phyloP scores from a whole-genome alignment of 768 basidiomycete genomes.

The Phlegmacium glaucopus region DNA sequence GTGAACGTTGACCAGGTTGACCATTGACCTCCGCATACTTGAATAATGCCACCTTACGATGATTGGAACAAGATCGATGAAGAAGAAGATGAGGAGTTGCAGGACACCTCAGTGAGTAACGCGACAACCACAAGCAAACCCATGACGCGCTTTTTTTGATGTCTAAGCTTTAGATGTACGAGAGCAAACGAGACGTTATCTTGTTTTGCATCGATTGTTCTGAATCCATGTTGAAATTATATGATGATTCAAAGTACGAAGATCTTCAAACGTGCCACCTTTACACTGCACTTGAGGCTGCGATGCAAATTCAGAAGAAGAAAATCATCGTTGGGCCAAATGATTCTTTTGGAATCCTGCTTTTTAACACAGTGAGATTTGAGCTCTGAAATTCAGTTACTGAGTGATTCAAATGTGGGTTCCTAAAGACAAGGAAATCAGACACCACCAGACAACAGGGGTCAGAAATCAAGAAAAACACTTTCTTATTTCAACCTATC shows the following conservation, averaged over 20 bases:
- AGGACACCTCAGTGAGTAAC: slow-evolving; percentile 58
- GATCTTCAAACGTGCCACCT: slow-evolving; percentile 72
- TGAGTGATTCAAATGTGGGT: slow-evolving; percentile 3
- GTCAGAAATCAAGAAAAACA: slow-evolving; percentile 66
- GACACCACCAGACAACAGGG: slow-evolving; percentile 36
- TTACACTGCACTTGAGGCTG: slow-evolving; percentile 75
- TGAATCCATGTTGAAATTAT: slow-evolving; percentile 76
- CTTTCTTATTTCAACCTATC: slow-evolving; percentile 74
- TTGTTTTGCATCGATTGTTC: slow-evolving; percentile 97
- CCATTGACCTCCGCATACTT: background rate
- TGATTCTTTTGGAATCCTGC: slow-evolving; percentile 84
- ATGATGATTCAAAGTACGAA: slow-evolving; percentile 63
- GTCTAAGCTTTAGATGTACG: slow-evolving; percentile 48
- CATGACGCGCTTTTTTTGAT: background rate
- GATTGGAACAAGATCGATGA: slow-evolving; percentile 81
- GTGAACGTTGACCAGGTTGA: background rate
- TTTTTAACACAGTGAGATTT: slow-evolving; percentile 85
- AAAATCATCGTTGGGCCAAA: slow-evolving; percentile 88
- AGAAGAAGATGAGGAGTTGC: slow-evolving; percentile 80
- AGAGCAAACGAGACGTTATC: slow-evolving; percentile 80
- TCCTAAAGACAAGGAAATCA: slow-evolving; percentile 39
- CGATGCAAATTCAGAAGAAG: slow-evolving; percentile 83
- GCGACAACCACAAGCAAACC: background rate
- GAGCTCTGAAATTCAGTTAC: background rate
- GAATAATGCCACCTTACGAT: slow-evolving; percentile 63